Evolutionary conservation across 2,329 filamentous ascomycete species (phyloP).

Genomic region (Epichloe elymi): DNA sequence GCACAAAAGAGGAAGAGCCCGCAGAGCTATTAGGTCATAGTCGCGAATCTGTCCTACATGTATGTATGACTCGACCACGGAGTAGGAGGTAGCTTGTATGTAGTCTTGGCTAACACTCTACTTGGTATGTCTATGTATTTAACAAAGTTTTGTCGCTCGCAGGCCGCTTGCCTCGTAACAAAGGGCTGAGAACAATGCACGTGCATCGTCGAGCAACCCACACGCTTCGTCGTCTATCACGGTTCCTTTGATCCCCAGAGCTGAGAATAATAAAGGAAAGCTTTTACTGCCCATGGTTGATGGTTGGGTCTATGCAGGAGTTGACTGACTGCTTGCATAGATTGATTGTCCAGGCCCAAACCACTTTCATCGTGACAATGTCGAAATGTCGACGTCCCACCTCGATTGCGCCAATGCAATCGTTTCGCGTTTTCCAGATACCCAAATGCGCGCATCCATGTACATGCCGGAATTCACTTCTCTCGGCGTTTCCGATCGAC

Average conservation of each 20-base stretch:
- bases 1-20: too few species aligned
- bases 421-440: too few species aligned
- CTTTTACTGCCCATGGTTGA: neutral
- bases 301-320: neutral
- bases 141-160: neutral
- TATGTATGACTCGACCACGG: too few species aligned
- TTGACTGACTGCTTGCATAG: neutral
- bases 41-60: too few species aligned
- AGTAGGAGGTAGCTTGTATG: too few species aligned
- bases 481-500: conserved; percentile 23
- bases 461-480: neutral
- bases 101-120: neutral
- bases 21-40: too few species aligned
- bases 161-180: neutral
- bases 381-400: neutral
- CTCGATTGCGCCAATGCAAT: too few species aligned
- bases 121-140: neutral
- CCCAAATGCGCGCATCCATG: neutral
- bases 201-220: neutral
- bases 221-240: neutral
- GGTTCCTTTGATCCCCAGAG: neutral
- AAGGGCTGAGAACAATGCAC: too few species aligned
- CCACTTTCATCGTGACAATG: neutral
- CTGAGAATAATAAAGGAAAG: neutral
- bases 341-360: neutral